Base-by-base conservation (phyloP, 352 stramenopile species). In the Pythium sp. region DNA sequence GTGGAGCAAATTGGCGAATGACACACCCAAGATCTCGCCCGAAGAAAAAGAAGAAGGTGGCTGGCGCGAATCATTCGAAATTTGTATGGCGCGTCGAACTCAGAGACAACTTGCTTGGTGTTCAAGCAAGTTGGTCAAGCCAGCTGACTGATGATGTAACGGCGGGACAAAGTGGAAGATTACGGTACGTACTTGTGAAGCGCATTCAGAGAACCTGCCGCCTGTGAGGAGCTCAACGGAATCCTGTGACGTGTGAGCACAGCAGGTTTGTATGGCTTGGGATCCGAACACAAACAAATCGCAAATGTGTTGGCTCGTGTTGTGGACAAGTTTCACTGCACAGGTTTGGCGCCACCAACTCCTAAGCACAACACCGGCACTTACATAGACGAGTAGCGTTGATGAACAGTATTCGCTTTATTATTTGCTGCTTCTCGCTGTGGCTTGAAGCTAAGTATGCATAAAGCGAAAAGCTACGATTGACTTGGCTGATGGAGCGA, bases 1-100 rank as follows among this genome's bases (percentile, higher is more conserved):
- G 28, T 9, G 53, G n/a, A 64, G 66, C 49, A 49, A 60, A 56
- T 57, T 66, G 34, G 32, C 30, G 32, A 61, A 30, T 61, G 56
- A 30, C 28, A 38, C 5, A 3, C 11, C 9, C 43, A 64, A 64
- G 59, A 64, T 64, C 8, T 36, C 24, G 6, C 22, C 28, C n/a
- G 38, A 36, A 58, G 51, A 5, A 57, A 15, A 32, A 30, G 22
- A 22, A 18, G 5, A 32, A 32, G 18, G 14, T 22, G 26, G 51
- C 22, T 57, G 24, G 14, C 20, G 30, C 7, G 15, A 22, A 32
- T 47, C 30, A 47, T 20, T 34, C 8, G 56, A 46, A n/a, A 30
- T 11, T 62, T 62, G 56, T 62, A 49, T 54, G 47, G 20, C 47
- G 47, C 41, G 4, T 3, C n/a, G 18, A 54, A 26, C 38, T 47